Conservation (phyloP, 2,329 filamentous ascomycete species). For the Stemphylium vesicarium region DNA sequence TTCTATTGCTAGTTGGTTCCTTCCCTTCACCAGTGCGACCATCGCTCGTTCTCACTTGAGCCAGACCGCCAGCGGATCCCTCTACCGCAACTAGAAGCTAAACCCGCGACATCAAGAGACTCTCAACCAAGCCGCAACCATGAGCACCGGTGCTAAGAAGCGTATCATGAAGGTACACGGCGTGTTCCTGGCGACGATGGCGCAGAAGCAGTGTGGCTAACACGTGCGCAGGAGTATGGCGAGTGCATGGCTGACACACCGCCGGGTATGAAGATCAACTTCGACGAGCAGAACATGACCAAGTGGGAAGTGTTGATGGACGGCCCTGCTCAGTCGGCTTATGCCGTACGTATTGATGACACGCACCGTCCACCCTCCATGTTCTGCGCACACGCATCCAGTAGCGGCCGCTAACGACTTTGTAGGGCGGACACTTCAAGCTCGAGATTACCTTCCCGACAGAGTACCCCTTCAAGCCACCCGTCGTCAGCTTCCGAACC, state of each 20-base stretch:
- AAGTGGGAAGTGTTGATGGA: constrained; percentile 72
- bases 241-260: constrained; percentile 47
- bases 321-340: constrained; percentile 69
- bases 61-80: not conserved
- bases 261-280: constrained; percentile 49
- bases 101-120: constrained; percentile 8
- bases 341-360: constrained; percentile 59
- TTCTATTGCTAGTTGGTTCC: not conserved
- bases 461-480: constrained; percentile 91
- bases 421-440: constrained; percentile 73
- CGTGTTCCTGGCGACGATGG: not conserved
- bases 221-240: constrained; percentile 39
- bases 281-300: constrained; percentile 69
- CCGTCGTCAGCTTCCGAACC: constrained; percentile 78
- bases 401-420: constrained; percentile 14
- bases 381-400: not conserved
- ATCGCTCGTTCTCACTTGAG: not conserved
- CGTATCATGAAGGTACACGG: constrained; percentile 53
- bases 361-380: not conserved
- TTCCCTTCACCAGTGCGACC: not conserved
- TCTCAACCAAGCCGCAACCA: constrained; percentile 26
- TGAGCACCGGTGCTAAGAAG: constrained; percentile 52
- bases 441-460: constrained; percentile 74
- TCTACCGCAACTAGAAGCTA: constrained; percentile 11
- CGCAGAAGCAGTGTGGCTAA: constrained; percentile 16